Evolutionary conservation across 306 rosid genomes (phyloP), one percentile per base, ranked within the genome.

Genomic region (Inga laurina): DNA sequence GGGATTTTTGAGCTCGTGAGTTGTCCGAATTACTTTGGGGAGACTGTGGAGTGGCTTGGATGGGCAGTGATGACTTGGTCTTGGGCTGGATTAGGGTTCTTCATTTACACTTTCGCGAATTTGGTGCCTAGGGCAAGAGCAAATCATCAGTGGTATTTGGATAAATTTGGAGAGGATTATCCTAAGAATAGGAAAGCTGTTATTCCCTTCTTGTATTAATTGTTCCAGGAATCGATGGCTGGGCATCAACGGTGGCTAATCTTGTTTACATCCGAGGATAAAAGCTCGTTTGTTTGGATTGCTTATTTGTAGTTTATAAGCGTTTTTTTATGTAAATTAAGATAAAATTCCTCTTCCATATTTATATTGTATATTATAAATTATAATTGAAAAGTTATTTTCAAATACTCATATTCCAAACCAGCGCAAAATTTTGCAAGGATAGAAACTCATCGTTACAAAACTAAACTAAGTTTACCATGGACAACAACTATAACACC

Each of bases 51-150:
- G 91, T 94, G 99, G 97, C 9, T 92, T 15, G 97, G 97, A 3
- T 97, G 97, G 98, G 85, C 91, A 2, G 76, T 91, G 77, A 94
- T 92, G 97, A 92, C 91, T 7, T 94, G 95, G 88, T 87, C 97
- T 0, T 91, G 91, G 93, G 93, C 51, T 22, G 97, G 95, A 8
- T 61, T 92, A 1, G 94, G 93, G 71, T 94, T 96, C 79, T 88
- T 82, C 27, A 11, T 89, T 9, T 88, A 90, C 81, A 96, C 99
- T 10, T 96, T 87, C 44, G 93, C 95, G 5, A 92, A 96, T 48
- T 89, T 96, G 83, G 95, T 88, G 75, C 98, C 99, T 0, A 84
- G 98, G 85, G 97, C 97, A 2, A 82, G 89, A 41, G 97, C 92
- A 2, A 90, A 85, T 83, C 93, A 87, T 64, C 44, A 15, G 21